Conservation (phyloP, 352 stramenopile species). For the Salisapilia sapeloensis region DNA sequence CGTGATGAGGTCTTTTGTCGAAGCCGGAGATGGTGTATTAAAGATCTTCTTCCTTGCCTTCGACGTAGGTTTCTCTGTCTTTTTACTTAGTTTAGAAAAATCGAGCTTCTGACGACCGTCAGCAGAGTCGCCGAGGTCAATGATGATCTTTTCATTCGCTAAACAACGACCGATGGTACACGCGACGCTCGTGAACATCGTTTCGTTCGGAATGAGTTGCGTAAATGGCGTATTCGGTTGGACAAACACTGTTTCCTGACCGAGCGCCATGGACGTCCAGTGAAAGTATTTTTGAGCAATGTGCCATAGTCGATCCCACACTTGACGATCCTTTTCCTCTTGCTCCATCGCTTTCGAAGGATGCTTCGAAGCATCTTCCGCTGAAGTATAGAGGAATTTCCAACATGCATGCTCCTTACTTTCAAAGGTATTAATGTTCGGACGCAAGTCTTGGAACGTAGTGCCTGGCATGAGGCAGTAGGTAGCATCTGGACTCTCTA, state of each 20-base stretch:
- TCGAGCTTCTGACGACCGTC: slow-evolving; percentile 37
- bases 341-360: slow-evolving; percentile 10
- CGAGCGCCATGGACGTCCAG: slow-evolving; percentile 61
- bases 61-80: slow-evolving; percentile 4
- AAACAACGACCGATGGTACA: slow-evolving; percentile 48
- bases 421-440: slow-evolving; percentile 74
- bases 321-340: slow-evolving; percentile 7
- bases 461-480: slow-evolving; percentile 64
- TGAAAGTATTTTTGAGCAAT: slow-evolving; percentile 35
- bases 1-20: slow-evolving; percentile 8
- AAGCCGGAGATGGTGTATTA: slow-evolving; percentile 5
- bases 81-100: slow-evolving; percentile 15
- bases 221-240: slow-evolving; percentile 52
- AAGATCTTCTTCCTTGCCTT: slow-evolving; percentile 11
- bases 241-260: slow-evolving; percentile 55
- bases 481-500: slow-evolving; percentile 27
- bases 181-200: slow-evolving; percentile 70
- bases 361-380: too few relatives aligned
- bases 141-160: slow-evolving; percentile 19
- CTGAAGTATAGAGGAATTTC: slow-evolving; percentile 42
- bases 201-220: slow-evolving; percentile 56
- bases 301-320: slow-evolving; percentile 53
- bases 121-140: slow-evolving; percentile 51
- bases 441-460: slow-evolving; percentile 69
- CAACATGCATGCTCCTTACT: slow-evolving; percentile 58